Conservation (phyloP, 495 filamentous ascomycete genomes). For the Patellaria atrata region DNA sequence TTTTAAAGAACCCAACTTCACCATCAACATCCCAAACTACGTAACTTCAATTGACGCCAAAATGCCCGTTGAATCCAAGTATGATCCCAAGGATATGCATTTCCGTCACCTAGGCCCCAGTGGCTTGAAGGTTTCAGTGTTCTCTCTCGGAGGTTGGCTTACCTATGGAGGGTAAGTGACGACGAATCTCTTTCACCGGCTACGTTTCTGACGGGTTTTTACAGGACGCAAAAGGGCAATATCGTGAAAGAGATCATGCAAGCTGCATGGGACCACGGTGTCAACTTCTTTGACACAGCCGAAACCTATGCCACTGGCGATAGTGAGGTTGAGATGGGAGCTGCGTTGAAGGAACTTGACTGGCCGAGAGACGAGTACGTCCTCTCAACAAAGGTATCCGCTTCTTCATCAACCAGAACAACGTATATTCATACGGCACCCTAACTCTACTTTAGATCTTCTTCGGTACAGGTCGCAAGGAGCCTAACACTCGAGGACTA, state of each 20-base stretch:
- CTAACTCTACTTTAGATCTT: slow-evolving; percentile 22
- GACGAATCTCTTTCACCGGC: too few species aligned
- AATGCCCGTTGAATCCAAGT: slow-evolving; percentile 20
- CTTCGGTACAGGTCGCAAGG: slow-evolving; percentile 33
- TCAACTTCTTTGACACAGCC: slow-evolving; percentile 42
- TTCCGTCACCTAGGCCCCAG: slow-evolving; percentile 29
- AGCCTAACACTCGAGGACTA: slow-evolving; percentile 35
- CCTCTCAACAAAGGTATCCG: slow-evolving; percentile 24
- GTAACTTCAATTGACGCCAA: too few species aligned
- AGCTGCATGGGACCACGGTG: slow-evolving; percentile 40
- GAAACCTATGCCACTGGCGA: slow-evolving; percentile 40
- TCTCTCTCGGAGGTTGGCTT: slow-evolving; percentile 28
- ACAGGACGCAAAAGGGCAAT: slow-evolving; percentile 28
- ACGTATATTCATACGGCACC: too few species aligned
- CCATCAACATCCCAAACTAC: too few species aligned
- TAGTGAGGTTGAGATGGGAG: slow-evolving; percentile 44
- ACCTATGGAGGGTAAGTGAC: slow-evolving; percentile 17
- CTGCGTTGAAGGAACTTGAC: slow-evolving; percentile 37
- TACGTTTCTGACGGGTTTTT: too few species aligned
- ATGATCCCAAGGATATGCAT: slow-evolving; percentile 19
- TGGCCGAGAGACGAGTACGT: slow-evolving; percentile 37
- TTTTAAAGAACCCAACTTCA: too few species aligned
- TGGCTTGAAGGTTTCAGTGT: slow-evolving; percentile 30
- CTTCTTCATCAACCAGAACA: neutral
- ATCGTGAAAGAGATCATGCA: slow-evolving; percentile 32